phyloP scores from a whole-genome alignment of 176 grass and related monocot species.

The Carex cristatella region DNA sequence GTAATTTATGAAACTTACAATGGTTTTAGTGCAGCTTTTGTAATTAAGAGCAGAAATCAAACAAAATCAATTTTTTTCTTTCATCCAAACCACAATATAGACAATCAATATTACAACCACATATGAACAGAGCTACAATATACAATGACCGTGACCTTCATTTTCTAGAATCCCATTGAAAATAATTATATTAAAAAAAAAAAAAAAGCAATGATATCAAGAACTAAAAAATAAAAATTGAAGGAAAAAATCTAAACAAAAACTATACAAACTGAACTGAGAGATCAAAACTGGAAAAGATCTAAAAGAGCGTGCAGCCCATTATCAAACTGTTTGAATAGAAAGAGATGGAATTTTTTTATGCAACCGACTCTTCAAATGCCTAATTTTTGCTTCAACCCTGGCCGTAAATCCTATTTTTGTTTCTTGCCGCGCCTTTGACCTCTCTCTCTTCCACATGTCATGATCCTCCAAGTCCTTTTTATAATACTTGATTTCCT shows the following conservation, averaged over 20 bases:
- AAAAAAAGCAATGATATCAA: constrained; percentile 24
- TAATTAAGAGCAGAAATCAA: too few relatives aligned
- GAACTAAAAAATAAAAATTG: constrained; percentile 18
- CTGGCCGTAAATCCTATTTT: constrained; percentile 94
- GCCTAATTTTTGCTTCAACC: constrained; percentile 87
- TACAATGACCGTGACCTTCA: constrained; percentile 52
- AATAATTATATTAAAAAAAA: constrained; percentile 24
- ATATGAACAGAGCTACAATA: constrained; percentile 45
- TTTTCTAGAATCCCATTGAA: constrained; percentile 35
- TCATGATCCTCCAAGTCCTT: constrained; percentile 75
- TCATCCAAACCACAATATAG: neutral
- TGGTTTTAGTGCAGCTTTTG: too few relatives aligned
- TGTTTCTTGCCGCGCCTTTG: constrained; percentile 73
- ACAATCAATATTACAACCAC: constrained; percentile 40
- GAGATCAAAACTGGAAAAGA: constrained; percentile 28
- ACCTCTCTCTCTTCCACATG: constrained; percentile 93
- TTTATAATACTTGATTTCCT: constrained; percentile 84
- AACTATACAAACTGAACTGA: constrained; percentile 20
- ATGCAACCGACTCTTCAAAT: constrained; percentile 71
- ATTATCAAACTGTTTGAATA: constrained; percentile 45
- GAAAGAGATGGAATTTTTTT: constrained; percentile 53
- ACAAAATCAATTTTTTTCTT: too few relatives aligned
- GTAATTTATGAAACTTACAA: too few relatives aligned
- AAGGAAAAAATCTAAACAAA: neutral
- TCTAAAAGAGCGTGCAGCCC: constrained; percentile 25